Evolutionary conservation across 257 asterid genomes (phyloP).

Genomic region (Solanum okadae): DNA sequence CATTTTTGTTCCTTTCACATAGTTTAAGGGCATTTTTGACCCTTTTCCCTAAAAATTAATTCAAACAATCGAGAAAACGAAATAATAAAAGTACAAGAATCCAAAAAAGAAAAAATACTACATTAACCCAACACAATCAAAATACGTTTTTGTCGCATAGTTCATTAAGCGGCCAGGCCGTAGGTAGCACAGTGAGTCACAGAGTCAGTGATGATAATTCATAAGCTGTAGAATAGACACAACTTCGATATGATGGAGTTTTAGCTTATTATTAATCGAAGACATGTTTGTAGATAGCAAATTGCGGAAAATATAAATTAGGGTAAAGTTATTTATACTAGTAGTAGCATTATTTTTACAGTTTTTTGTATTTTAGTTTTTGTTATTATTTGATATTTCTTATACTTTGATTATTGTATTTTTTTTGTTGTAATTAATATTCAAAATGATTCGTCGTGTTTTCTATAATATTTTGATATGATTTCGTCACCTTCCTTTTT

Average conservation of each 20-base stretch:
- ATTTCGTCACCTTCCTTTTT: too few species aligned
- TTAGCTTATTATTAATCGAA: background rate
- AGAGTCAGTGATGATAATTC: background rate
- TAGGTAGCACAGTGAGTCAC: background rate
- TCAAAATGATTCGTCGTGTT: background rate
- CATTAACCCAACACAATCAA: background rate
- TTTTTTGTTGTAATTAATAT: too few species aligned
- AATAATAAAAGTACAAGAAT: too few species aligned
- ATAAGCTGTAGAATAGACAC: background rate
- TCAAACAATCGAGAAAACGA: background rate
- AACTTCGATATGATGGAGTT: background rate
- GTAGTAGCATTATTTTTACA: too few species aligned
- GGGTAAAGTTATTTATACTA: background rate
- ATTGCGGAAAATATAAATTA: too few species aligned
- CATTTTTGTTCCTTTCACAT: too few species aligned
- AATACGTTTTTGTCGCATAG: background rate
- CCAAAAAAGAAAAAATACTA: too few species aligned
- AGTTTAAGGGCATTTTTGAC: too few species aligned
- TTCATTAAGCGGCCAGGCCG: background rate
- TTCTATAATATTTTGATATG: too few species aligned
- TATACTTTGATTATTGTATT: too few species aligned
- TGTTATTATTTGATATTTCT: background rate
- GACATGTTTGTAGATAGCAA: background rate
- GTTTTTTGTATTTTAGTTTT: too few species aligned
- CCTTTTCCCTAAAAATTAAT: too few species aligned